Evolutionary conservation across 2,329 filamentous ascomycete genomes (phyloP).

Genomic region (Cryphonectria nitschkei): DNA sequence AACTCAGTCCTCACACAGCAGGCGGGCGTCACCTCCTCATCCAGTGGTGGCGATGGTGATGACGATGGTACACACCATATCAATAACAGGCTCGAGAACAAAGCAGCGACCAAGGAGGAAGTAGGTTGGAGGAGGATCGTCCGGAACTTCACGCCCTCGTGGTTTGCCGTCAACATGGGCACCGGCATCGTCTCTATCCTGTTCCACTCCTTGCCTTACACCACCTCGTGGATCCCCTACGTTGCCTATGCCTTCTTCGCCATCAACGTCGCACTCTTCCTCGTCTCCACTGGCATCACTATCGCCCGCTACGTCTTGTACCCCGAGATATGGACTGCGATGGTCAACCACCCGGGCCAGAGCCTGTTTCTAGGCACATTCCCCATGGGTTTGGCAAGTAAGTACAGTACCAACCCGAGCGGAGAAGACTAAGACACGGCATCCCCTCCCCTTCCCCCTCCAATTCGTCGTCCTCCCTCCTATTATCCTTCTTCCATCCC

Average conservation of each 20-base stretch:
- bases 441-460: too few relatives aligned
- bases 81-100: conserved; percentile 10
- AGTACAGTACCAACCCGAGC: not conserved
- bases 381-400: conserved; percentile 16
- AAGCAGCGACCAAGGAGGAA: conserved; percentile 30
- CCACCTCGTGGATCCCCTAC: conserved; percentile 55
- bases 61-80: not conserved
- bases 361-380: conserved; percentile 63
- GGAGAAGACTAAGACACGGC: not conserved
- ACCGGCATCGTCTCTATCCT: conserved; percentile 66
- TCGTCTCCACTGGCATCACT: conserved; percentile 52
- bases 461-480: not conserved
- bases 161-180: conserved; percentile 63
- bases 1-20: not conserved
- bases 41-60: not conserved
- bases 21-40: not conserved
- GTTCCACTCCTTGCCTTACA: conserved; percentile 61
- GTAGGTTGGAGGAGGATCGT: conserved; percentile 42
- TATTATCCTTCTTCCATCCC: not conserved
- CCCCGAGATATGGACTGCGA: conserved; percentile 62
- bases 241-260: conserved; percentile 59
- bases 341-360: conserved; percentile 65
- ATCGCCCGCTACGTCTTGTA: conserved; percentile 62
- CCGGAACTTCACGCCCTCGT: conserved; percentile 52
- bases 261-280: conserved; percentile 60